Base-by-base conservation (phyloP, 305 asterid genomes). In the Fraxinus sp. region DNA sequence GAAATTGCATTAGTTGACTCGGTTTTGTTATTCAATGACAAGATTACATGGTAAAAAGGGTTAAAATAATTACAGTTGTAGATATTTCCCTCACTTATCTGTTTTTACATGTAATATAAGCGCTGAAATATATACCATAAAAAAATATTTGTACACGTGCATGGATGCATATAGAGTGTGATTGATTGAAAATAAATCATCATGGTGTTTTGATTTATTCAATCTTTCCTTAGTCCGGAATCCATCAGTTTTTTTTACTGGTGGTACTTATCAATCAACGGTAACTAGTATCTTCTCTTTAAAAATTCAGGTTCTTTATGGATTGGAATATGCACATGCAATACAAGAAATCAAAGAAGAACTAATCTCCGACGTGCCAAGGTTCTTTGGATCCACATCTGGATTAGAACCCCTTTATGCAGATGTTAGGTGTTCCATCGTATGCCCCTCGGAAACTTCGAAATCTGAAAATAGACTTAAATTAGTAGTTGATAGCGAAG, bases 291-390 rank as follows among this genome's bases (percentile, higher is more conserved):
- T 70, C 84, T 82, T 75, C 82, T 37, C 79, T 84, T 39, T 79
- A 80, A 76, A 44, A 80, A 39, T 81, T 79, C 91, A 95, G 99
- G 96, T 94, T 90, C 95, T 94, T 52, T 93, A 86, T 89, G 99
- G 97, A 62, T 90, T 94, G 78, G 99, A 95, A 88, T 95, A 90
- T 88, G 91, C 92, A 49, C 91, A 94, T 91, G 97, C 92, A 75
- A 89, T 93, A 78, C 89, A 90, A 79, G 93, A 90, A 71, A 86
- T 95, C 32, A 88, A 91, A 85, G 86, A 86, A 70, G 84, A 82
- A 28, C 14, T 89, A 36, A 81, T 82, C 26, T 78, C 83, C 80
- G 82, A 83, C 78, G 52, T 72, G 74, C 77, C 87, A 74, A 83
- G 82, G 64, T 62, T 64, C 68, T 36, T 32, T 78, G 90, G 87